phyloP scores from a whole-genome alignment of 345 rosid genomes.

The Nephelium lappaceum region DNA sequence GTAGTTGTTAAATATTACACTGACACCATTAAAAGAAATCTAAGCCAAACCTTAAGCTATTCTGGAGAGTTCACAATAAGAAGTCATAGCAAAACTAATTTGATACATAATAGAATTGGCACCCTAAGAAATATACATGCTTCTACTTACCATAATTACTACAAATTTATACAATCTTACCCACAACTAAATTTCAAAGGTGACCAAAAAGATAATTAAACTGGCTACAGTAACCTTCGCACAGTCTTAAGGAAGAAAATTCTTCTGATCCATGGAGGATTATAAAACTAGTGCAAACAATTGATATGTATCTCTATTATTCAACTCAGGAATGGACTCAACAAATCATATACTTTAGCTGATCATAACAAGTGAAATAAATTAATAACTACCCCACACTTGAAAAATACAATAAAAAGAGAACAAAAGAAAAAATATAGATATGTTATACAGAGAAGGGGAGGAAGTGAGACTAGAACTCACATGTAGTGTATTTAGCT shows the following conservation, averaged over 20 bases:
- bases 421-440: background rate
- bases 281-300: background rate
- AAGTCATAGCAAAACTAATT: background rate
- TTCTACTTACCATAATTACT: background rate
- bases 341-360: slow-evolving; percentile 7
- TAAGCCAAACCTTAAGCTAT: background rate
- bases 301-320: background rate
- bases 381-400: background rate
- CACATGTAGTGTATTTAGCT: slow-evolving; percentile 88
- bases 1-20: background rate
- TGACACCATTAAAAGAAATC: background rate
- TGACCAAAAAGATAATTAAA: background rate
- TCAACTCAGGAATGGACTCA: slow-evolving; percentile 3
- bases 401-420: background rate
- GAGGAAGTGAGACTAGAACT: slow-evolving; percentile 38
- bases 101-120: background rate
- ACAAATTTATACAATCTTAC: background rate
- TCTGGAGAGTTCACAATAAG: background rate
- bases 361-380: background rate
- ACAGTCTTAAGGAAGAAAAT: background rate
- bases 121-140: background rate
- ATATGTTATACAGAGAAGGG: background rate
- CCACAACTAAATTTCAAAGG: background rate
- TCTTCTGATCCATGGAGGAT: background rate
- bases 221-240: background rate